Evolutionary conservation across 805 yeast species (phyloP), one percentile per base, ranked within the genome.

Genomic region (Yamadazyma ubonensis): DNA sequence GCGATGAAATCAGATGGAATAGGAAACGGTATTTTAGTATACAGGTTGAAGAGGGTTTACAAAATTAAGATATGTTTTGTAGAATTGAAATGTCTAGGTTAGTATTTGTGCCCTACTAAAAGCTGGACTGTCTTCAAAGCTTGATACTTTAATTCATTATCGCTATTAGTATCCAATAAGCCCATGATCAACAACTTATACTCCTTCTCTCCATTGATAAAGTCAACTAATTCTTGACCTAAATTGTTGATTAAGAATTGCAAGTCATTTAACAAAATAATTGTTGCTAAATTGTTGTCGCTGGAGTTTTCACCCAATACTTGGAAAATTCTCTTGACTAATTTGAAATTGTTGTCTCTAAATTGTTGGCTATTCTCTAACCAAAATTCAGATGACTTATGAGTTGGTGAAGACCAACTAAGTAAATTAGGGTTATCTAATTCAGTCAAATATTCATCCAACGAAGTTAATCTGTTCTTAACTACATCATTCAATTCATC

Each of bases 91-190:
- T n/a, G n/a, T n/a, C n/a, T n/a, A n/a, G 29, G 25, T 19, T 40
- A 40, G 30, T 35, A 40, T 12, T 19, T 29, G 18, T 87, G 88
- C 3, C 96, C 88, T 39, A 93, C 95, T 53, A 93, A 78, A 42
- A 83, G 77, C 69, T 93, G 99, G n/a, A 96, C 87, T 3, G 97
- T 89, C 61, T 86, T 87, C 57, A 93, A 76, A 2, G 98, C 98
- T 69, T 91, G 96, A 59, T 84, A 93, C 59, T 91, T 86, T 50
- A 93, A 90, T 57, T 87, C 93, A 16, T 90, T 76, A 59, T 89
- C 90, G 42, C 81, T 79, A 54, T 78, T 80, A 43, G 61, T 58
- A 19, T 67, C 75, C 79, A 93, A 81, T 48, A 89, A 71, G 45
- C 77, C 76, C 98, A 93, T 91, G 42, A 93, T 78, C 59, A 79